A percentile compares a stretch with the other conserved stretches of the same genome.
phyloP scores from a whole-genome alignment of 1,284 basidiomycete genomes.

The Kwoniella shivajii region DNA sequence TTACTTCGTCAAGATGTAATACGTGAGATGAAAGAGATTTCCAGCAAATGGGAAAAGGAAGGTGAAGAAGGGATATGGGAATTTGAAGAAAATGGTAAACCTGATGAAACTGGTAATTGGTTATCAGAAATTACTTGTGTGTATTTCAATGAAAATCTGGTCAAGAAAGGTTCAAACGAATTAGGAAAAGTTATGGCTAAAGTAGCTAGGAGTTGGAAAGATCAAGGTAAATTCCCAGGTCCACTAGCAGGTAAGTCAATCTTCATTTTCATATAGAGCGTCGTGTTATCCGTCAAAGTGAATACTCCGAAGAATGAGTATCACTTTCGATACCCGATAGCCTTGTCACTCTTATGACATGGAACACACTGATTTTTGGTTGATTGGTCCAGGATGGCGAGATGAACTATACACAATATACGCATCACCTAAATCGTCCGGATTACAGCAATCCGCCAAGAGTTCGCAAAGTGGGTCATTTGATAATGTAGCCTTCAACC shows the following conservation, averaged over 20 bases:
- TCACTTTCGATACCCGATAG: too few relatives aligned
- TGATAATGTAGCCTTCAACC: conserved; percentile 73
- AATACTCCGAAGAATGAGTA: too few relatives aligned
- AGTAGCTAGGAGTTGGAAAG: conserved; percentile 48
- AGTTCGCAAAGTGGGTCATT: conserved; percentile 27
- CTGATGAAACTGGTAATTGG: conserved; percentile 14
- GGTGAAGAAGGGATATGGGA: conserved; percentile 5
- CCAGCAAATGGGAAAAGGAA: not conserved
- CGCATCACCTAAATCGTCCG: conserved; percentile 59
- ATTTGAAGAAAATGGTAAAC: conserved; percentile 10
- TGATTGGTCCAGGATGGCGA: conserved; percentile 85
- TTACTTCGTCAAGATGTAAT: conserved; percentile 30
- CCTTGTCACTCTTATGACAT: too few relatives aligned
- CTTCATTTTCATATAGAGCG: not conserved
- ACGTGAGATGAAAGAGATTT: conserved; percentile 14
- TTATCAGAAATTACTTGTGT: conserved; percentile 20
- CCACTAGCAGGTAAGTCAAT: conserved; percentile 50
- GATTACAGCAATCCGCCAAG: conserved; percentile 58
- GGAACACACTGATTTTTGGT: too few relatives aligned
- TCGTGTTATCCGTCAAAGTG: too few relatives aligned
- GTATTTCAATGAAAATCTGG: conserved; percentile 30
- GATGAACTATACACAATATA: conserved; percentile 82
- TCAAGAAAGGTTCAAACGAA: conserved; percentile 30
- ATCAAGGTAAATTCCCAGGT: conserved; percentile 47
- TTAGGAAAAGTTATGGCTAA: conserved; percentile 48